A percentile compares a stretch with the other conserved stretches of the same genome.
Conservation (phyloP, 768 basidiomycete genomes). For the Suillus spraguei region DNA sequence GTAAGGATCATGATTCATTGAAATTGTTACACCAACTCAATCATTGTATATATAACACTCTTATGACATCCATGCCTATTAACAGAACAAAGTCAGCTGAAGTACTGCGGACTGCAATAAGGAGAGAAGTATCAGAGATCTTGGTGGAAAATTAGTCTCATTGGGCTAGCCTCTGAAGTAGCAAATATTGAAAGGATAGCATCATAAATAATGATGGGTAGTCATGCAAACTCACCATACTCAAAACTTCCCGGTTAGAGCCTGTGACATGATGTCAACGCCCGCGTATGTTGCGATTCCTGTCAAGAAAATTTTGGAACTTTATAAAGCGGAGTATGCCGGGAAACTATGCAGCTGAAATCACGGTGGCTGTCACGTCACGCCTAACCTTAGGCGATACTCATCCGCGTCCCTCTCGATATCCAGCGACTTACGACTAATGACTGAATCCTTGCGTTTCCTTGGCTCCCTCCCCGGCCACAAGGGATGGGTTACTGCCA, state of each 20-base stretch:
- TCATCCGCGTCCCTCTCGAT: conserved; percentile 23
- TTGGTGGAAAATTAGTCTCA: conserved; percentile 72
- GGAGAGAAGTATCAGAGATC: conserved; percentile 57
- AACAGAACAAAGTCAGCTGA: conserved; percentile 9
- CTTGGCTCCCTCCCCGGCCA: conserved; percentile 91
- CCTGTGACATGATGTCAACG: background rate
- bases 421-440: conserved; percentile 38
- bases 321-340: conserved; percentile 27
- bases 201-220: conserved; percentile 33
- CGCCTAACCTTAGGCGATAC: conserved; percentile 33
- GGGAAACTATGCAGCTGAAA: conserved; percentile 57
- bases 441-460: conserved; percentile 88
- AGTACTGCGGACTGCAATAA: background rate
- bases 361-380: conserved; percentile 68
- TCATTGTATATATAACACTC: background rate
- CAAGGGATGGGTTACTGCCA: conserved; percentile 98
- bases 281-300: background rate
- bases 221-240: conserved; percentile 15
- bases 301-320: background rate
- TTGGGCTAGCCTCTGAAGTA: conserved; percentile 64
- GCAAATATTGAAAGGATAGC: conserved; percentile 60
- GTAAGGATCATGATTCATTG: background rate
- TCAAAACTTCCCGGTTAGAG: conserved; percentile 6
- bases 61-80: background rate
- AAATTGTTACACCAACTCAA: background rate